Conservation (phyloP, 2,329 filamentous ascomycete species). For the Colletotrichum lindemuthianum region DNA sequence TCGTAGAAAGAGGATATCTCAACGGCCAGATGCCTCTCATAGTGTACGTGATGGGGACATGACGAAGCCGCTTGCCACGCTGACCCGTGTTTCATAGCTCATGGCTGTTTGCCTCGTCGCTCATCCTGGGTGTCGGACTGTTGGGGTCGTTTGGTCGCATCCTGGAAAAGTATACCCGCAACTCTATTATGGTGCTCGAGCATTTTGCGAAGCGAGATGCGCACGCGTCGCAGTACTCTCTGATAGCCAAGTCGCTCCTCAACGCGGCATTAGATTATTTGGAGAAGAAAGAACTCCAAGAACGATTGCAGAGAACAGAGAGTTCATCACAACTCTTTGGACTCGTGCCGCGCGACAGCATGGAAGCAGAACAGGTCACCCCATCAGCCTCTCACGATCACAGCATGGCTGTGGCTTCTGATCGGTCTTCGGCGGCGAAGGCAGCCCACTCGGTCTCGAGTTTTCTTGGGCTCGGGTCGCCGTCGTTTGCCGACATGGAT, state of each 20-base stretch:
- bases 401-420: conserved; percentile 10
- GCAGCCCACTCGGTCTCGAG: conserved; percentile 8
- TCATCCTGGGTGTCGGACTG: conserved; percentile 62
- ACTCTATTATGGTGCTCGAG: conserved; percentile 59
- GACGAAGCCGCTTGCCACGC: neutral
- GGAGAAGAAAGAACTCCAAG: conserved; percentile 57
- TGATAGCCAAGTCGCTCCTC: conserved; percentile 62
- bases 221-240: conserved; percentile 62
- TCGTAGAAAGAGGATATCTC: conserved; percentile 54
- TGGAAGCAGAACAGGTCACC: conserved; percentile 21
- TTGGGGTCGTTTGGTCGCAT: conserved; percentile 63
- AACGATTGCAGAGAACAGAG: conserved; percentile 58
- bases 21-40: conserved; percentile 59
- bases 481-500: conserved; percentile 48
- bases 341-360: conserved; percentile 50
- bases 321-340: conserved; percentile 64
- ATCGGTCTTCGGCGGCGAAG: neutral
- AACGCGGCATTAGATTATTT: conserved; percentile 57
- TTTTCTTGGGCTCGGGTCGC: conserved; percentile 42
- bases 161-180: conserved; percentile 59
- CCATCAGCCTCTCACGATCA: conserved; percentile 22
- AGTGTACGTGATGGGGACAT: conserved; percentile 52
- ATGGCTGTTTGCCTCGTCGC: conserved; percentile 64
- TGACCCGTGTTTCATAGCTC: conserved; percentile 47
- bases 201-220: conserved; percentile 60